phyloP scores from a whole-genome alignment of 2,329 filamentous ascomycete genomes.

The Penicillium sclerotiorum region DNA sequence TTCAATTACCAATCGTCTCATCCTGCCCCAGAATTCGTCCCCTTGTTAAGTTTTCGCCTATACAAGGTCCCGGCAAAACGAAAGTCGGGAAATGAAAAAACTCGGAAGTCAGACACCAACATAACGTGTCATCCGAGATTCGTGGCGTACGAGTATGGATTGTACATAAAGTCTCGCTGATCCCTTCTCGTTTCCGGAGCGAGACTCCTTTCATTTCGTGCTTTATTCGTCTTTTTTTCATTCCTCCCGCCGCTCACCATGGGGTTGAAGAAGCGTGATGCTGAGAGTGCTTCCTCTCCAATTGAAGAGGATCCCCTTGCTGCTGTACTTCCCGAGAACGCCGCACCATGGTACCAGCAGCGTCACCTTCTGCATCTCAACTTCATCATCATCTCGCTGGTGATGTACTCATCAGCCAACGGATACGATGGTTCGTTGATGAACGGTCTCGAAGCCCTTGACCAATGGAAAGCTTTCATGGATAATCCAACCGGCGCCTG shows the following conservation, averaged over 20 bases:
- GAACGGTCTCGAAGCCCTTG: constrained; percentile 11
- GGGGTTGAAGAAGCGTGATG: neutral
- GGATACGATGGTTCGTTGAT: constrained; percentile 15
- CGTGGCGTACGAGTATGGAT: too few species aligned
- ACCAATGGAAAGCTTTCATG: constrained; percentile 14
- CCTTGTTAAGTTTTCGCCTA: neutral
- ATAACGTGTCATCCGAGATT: too few species aligned
- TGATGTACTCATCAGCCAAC: constrained; percentile 11
- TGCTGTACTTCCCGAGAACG: constrained; percentile 2
- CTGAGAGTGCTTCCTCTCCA: neutral
- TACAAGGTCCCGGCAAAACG: neutral
- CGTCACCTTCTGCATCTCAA: constrained; percentile 9
- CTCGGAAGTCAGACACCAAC: too few species aligned
- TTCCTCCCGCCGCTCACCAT: neutral
- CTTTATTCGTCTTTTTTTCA: neutral
- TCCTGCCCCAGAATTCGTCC: neutral
- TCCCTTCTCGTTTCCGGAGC: neutral
- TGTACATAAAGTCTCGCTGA: neutral
- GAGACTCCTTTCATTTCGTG: neutral
- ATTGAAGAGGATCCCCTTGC: constrained; percentile 15
- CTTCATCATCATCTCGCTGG: constrained; percentile 10
- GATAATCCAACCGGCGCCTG: constrained; percentile 6
- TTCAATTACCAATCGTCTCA: neutral
- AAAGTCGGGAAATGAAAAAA: neutral
- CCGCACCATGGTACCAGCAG: constrained; percentile 11